Evolutionary conservation across 176 grass and related monocot genomes (phyloP).

Genomic region (Microstegium vimineum): DNA sequence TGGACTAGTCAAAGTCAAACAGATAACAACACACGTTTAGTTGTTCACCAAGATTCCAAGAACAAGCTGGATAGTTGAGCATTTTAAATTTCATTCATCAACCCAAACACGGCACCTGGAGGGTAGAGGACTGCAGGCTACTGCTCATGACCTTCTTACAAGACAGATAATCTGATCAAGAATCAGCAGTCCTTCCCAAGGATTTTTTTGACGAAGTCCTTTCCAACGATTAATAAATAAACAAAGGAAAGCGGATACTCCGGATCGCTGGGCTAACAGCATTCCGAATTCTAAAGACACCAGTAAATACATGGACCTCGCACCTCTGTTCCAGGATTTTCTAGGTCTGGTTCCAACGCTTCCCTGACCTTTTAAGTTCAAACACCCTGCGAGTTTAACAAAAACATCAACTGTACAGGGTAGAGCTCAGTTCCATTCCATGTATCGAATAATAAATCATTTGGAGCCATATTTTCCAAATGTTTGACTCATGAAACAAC

Average conservation of each 20-base stretch:
- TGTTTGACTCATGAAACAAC: constrained; percentile 37
- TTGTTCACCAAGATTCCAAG: background rate
- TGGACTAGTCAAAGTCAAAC: background rate
- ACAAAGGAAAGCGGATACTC: no score
- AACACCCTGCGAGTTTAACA: constrained; percentile 37
- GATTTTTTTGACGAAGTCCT: no score
- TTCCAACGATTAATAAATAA: no score
- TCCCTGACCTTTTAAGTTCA: background rate
- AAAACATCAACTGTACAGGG: constrained; percentile 43
- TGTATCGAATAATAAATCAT: constrained; percentile 31
- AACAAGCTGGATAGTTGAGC: no score
- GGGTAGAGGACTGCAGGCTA: no score
- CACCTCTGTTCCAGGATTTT: background rate
- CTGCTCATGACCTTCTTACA: no score
- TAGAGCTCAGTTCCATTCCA: constrained; percentile 20
- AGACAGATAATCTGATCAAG: no score
- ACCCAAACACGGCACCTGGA: no score
- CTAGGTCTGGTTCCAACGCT: background rate
- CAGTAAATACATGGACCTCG: background rate
- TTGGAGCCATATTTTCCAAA: constrained; percentile 54
- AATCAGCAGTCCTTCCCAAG: no score
- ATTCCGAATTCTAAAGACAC: background rate
- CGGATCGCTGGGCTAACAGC: background rate
- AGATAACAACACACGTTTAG: background rate
- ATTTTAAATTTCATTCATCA: no score